Evolutionary conservation across 129 eudicot genomes (phyloP).

Genomic region (Dittrichia graveolens): DNA sequence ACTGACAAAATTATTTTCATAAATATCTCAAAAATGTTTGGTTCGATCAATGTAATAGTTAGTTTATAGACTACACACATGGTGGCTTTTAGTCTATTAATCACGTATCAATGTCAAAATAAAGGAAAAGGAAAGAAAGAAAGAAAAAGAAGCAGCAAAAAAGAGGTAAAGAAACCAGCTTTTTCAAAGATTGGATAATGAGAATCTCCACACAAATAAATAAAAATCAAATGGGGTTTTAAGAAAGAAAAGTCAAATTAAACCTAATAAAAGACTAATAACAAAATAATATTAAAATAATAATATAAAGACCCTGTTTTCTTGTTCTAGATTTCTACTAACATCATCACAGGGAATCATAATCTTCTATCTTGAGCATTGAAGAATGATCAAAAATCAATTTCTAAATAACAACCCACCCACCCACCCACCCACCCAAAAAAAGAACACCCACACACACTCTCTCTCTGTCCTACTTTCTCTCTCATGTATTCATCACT

Average conservation of each 20-base stretch:
- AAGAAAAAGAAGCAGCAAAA: background rate
- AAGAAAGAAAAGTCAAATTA: slow-evolving; percentile 37
- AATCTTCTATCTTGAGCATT: slow-evolving; percentile 17
- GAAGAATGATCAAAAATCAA: slow-evolving; percentile 26
- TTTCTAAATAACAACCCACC: background rate
- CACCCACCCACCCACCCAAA: slow-evolving; percentile 1
- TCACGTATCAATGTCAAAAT: slow-evolving; percentile 19
- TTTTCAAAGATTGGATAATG: slow-evolving; percentile 40
- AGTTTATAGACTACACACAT: background rate
- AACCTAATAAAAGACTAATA: slow-evolving; percentile 21
- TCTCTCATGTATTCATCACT: slow-evolving; percentile 33
- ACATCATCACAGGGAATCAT: slow-evolving; percentile 21
- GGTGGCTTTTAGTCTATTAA: background rate
- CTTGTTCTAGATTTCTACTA: slow-evolving; percentile 31
- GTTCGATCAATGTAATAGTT: background rate
- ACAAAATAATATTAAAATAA: background rate
- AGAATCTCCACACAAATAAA: slow-evolving; percentile 20
- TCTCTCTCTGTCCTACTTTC: slow-evolving; percentile 34
- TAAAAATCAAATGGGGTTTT: background rate
- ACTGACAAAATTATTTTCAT: background rate
- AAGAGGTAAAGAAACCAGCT: slow-evolving; percentile 37
- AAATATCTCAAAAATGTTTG: background rate
- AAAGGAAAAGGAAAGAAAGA: slow-evolving; percentile 29
- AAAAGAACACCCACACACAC: slow-evolving; percentile 6
- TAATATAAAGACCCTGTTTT: background rate